phyloP scores from a whole-genome alignment of 2,329 filamentous ascomycete species.

The Colletotrichum sp. region DNA sequence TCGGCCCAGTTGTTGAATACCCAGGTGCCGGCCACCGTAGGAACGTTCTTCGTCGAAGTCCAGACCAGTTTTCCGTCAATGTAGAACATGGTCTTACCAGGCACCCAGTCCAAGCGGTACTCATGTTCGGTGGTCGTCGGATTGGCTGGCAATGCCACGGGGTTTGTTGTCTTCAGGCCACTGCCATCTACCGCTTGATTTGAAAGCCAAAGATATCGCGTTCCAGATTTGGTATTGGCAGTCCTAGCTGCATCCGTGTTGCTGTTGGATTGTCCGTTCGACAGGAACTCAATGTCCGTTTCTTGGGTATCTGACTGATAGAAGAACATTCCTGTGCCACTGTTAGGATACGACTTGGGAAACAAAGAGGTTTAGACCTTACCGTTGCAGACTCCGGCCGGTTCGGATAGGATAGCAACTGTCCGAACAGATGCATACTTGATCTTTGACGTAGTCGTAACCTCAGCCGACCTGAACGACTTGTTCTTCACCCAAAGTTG shows the following conservation, averaged over 20 bases:
- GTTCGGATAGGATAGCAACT: conserved; percentile 29
- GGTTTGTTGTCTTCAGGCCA: conserved; percentile 7
- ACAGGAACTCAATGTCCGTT: conserved; percentile 35
- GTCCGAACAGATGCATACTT: conserved; percentile 32
- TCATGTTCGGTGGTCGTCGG: conserved; percentile 31
- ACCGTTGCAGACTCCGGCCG: conserved; percentile 34
- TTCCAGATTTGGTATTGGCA: not conserved
- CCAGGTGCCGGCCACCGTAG: conserved; percentile 27
- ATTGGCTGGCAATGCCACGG: conserved; percentile 21
- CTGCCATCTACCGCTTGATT: not conserved
- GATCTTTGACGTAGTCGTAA: conserved; percentile 28
- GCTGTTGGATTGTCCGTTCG: conserved; percentile 26
- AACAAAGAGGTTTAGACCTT: not conserved
- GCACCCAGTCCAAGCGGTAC: conserved; percentile 33
- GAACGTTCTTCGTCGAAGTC: conserved; percentile 29
- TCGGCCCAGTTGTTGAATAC: conserved; percentile 36
- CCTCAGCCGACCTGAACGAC: conserved; percentile 27
- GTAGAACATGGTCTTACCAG: conserved; percentile 25
- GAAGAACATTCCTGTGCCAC: conserved; percentile 31
- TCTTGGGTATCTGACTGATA: conserved; percentile 31
- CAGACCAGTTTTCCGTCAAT: conserved; percentile 29
- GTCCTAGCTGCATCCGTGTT: conserved; percentile 8
- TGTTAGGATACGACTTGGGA: not conserved
- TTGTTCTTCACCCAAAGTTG: conserved; percentile 27
- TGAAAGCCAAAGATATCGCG: not conserved